A percentile compares a stretch with the other conserved stretches of the same genome.
Conservation (phyloP, 768 basidiomycete genomes). For the Mrakia gelida region DNA sequence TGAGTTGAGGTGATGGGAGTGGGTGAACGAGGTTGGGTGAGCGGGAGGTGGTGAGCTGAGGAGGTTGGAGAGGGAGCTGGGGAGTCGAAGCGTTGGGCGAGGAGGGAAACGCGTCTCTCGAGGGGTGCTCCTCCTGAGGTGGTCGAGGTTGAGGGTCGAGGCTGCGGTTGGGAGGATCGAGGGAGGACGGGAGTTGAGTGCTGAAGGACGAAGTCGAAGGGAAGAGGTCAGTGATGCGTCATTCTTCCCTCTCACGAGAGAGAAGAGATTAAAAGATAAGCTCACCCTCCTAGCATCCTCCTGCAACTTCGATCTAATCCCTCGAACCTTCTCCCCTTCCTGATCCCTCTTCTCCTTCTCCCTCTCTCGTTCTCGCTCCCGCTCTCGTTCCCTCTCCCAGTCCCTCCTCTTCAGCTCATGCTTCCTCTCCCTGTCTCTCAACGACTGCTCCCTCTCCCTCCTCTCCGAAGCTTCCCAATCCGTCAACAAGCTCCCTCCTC, state of each 20-base stretch:
- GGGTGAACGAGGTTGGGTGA: not conserved
- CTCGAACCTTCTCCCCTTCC: not conserved
- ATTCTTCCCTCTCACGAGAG: not conserved
- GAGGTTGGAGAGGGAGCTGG: not conserved
- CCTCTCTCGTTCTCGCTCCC: not conserved
- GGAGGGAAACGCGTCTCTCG: constrained; percentile 1
- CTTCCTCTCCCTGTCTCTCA: not conserved
- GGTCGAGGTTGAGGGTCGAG: not conserved
- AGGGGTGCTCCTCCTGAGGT: not conserved
- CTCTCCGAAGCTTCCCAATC: constrained; percentile 9
- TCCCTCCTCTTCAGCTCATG: not conserved
- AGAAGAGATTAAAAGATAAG: not conserved
- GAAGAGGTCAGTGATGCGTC: not conserved
- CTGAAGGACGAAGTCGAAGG: not conserved
- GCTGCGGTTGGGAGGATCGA: not conserved
- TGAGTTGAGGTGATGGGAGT: not conserved
- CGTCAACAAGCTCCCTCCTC: not conserved
- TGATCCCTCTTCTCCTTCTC: not conserved
- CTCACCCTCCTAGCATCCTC: constrained; percentile 4
- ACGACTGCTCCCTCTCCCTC: not conserved
- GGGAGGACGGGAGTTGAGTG: constrained; percentile 9
- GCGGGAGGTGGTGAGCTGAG: not conserved
- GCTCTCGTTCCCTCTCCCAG: not conserved
- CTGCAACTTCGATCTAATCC: not conserved
- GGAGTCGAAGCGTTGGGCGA: constrained; percentile 11